Conservation (phyloP, 2,329 filamentous ascomycete species). For the Cladosporium colombiae region DNA sequence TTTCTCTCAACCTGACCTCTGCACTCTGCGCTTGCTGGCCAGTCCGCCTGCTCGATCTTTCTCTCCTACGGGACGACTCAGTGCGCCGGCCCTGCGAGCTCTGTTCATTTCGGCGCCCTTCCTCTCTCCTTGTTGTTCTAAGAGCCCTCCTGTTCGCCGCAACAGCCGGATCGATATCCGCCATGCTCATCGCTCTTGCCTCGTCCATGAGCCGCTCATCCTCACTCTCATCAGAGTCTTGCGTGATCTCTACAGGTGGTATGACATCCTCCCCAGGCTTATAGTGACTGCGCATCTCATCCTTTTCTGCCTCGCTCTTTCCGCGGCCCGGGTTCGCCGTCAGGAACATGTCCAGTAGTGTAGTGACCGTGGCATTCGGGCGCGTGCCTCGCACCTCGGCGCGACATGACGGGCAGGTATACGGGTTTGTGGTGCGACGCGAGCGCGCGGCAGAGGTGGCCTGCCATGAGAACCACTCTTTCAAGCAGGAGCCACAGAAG, state of each 20-base stretch:
- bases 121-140: constrained; percentile 21
- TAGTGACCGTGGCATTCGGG: constrained; percentile 88
- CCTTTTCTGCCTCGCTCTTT: constrained; percentile 70
- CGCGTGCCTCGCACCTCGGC: constrained; percentile 81
- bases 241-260: constrained; percentile 59
- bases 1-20: constrained; percentile 24
- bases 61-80: constrained; percentile 16
- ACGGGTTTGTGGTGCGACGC: constrained; percentile 55
- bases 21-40: constrained; percentile 24
- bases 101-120: constrained; percentile 18
- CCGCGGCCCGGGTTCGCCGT: constrained; percentile 74
- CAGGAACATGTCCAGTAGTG: constrained; percentile 85
- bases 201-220: constrained; percentile 71
- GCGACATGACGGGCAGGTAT: constrained; percentile 92
- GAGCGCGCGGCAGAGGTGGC: constrained; percentile 58
- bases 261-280: constrained; percentile 80
- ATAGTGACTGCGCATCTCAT: constrained; percentile 74
- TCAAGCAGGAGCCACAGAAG: constrained; percentile 91
- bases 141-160: constrained; percentile 15
- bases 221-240: constrained; percentile 54
- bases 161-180: constrained; percentile 54
- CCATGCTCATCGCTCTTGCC: constrained; percentile 71
- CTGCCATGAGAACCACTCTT: constrained; percentile 92
- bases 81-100: constrained; percentile 2
- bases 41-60: constrained; percentile 23